Evolutionary conservation across 1,284 basidiomycete genomes (phyloP).

Genomic region (Pholiota adiposa): DNA sequence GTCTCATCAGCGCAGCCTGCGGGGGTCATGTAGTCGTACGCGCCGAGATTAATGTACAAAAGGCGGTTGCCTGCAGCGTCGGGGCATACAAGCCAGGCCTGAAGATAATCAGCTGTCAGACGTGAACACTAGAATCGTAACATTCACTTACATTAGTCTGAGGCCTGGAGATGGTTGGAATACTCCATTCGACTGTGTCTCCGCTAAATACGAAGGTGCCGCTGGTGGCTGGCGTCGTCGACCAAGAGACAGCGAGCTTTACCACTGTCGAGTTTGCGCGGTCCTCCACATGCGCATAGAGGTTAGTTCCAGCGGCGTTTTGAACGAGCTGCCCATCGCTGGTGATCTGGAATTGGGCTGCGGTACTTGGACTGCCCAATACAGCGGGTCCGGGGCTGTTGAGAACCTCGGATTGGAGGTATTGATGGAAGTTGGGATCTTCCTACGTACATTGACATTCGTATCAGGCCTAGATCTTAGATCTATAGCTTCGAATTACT

Average conservation of each 20-base stretch:
- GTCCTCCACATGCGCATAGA: slow-evolving; percentile 56
- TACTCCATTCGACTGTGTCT: slow-evolving; percentile 60
- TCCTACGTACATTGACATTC: slow-evolving; percentile 28
- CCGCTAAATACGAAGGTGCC: slow-evolving; percentile 59
- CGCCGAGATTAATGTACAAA: slow-evolving; percentile 61
- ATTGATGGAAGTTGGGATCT: slow-evolving; percentile 65
- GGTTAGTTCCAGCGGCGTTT: slow-evolving; percentile 40
- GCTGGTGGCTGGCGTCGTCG: slow-evolving; percentile 47
- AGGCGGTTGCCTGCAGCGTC: slow-evolving; percentile 50
- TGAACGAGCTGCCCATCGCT: slow-evolving; percentile 55
- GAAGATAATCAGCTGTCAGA: not conserved
- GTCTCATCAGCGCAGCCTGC: slow-evolving; percentile 65
- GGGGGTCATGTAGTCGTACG: slow-evolving; percentile 61
- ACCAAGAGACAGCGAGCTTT: slow-evolving; percentile 56
- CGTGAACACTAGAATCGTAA: not conserved
- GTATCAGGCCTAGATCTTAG: not conserved
- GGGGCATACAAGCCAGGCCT: slow-evolving; percentile 61
- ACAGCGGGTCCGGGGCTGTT: slow-evolving; percentile 52
- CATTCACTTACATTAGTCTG: slow-evolving; percentile 51
- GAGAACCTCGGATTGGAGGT: slow-evolving; percentile 55
- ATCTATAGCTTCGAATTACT: slow-evolving; percentile 23
- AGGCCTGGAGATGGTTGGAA: slow-evolving; percentile 48
- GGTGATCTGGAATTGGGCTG: slow-evolving; percentile 60
- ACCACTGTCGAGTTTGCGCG: slow-evolving; percentile 48
- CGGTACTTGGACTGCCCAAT: slow-evolving; percentile 50